phyloP scores from a whole-genome alignment of 306 rosid genomes.

The Quercus berberidifolia region DNA sequence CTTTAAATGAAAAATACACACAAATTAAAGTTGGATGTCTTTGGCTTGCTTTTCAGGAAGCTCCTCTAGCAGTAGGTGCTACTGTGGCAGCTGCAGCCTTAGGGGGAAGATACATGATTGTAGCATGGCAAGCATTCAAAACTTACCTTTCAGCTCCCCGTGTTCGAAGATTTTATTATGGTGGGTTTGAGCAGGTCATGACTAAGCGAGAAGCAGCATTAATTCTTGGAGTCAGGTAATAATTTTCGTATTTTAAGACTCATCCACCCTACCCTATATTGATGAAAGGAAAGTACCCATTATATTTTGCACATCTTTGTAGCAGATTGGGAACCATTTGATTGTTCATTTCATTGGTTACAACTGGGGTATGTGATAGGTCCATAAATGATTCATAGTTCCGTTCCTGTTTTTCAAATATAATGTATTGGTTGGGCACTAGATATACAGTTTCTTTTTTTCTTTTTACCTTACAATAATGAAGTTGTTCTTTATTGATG shows the following conservation, averaged over 20 bases:
- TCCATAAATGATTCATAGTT: too few relatives aligned
- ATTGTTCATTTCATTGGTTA: too few relatives aligned
- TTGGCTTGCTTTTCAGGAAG: not conserved
- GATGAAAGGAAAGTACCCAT: not conserved
- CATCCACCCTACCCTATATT: not conserved
- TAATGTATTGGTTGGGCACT: too few relatives aligned
- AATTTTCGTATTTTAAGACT: not conserved
- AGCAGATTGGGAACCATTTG: not conserved
- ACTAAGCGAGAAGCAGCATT: conserved; percentile 32
- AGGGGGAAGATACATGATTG: conserved; percentile 27
- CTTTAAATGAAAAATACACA: too few relatives aligned
- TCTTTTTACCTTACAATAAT: too few relatives aligned
- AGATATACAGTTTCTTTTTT: too few relatives aligned
- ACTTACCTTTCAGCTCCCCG: conserved; percentile 13
- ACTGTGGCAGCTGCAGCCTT: conserved; percentile 28
- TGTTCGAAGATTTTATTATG: conserved; percentile 23
- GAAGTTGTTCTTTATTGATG: too few relatives aligned
- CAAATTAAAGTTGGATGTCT: too few relatives aligned
- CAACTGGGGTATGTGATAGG: too few relatives aligned
- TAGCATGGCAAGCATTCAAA: conserved; percentile 25
- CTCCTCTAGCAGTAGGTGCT: conserved; percentile 27
- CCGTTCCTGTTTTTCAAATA: too few relatives aligned
- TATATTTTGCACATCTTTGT: not conserved
- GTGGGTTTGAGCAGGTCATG: conserved; percentile 33
- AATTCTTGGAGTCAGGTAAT: conserved; percentile 31